These are phyloP conservation scores for Besnoitia besnoiti DNA, from an alignment of 169 alveolate species.

Conservation along the genomic window DNA sequence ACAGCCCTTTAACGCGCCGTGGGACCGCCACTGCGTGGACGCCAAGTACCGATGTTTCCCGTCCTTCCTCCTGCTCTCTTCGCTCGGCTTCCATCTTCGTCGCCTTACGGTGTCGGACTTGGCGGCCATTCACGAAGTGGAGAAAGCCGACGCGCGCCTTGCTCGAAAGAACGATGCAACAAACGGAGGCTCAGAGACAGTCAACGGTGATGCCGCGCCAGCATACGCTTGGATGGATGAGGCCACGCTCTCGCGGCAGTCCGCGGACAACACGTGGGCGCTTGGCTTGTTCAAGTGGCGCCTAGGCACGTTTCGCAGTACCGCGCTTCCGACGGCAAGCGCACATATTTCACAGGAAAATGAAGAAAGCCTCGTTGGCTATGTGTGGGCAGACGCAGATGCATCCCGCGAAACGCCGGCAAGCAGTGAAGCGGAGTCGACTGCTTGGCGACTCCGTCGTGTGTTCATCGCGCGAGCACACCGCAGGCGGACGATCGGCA, in stretches of 20 bases:
- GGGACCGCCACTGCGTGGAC: neutral
- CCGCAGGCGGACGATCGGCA: slow-evolving; percentile 1
- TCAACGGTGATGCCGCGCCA: neutral
- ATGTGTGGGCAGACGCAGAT: slow-evolving; percentile 26
- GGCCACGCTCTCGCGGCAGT: neutral
- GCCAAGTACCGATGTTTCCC: neutral
- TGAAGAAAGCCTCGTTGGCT: neutral
- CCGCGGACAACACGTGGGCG: neutral
- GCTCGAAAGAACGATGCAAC: neutral
- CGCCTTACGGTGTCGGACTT: neutral
- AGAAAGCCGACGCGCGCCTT: neutral
- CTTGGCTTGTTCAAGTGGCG: neutral
- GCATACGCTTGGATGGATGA: neutral
- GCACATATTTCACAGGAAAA: neutral
- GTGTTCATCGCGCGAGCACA: neutral
- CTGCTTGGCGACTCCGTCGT: neutral
- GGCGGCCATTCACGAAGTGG: neutral
- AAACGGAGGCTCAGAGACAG: neutral
- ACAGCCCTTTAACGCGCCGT: neutral
- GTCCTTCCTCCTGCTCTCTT: neutral
- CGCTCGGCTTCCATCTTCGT: neutral
- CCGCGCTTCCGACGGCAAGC: neutral
- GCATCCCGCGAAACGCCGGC: neutral
- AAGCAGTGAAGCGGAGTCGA: no score
- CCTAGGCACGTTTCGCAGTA: neutral